A percentile compares a stretch with the other conserved stretches of the same genome.
Conservation (phyloP, 2,329 filamentous ascomycete genomes). For the Colletotrichum noveboracense region DNA sequence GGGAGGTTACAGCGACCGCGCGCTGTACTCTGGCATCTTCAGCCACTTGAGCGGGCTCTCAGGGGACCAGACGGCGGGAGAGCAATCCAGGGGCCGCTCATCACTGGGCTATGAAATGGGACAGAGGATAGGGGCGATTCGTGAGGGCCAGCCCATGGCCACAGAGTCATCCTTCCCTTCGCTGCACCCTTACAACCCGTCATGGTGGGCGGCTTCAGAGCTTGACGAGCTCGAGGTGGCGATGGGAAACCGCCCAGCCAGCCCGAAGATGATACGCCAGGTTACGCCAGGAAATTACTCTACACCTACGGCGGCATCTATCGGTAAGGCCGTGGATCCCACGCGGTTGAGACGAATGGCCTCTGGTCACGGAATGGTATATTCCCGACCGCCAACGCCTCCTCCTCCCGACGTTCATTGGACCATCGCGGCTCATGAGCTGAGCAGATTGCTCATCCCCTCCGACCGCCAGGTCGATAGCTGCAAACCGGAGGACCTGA, state of each 20-base stretch:
- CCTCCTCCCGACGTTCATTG: constrained; percentile 85
- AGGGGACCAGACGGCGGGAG: constrained; percentile 49
- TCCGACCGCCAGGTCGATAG: constrained; percentile 76
- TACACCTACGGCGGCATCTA: constrained; percentile 86
- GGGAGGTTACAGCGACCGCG: constrained; percentile 94
- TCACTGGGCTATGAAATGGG: constrained; percentile 66
- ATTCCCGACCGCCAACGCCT: constrained; percentile 60
- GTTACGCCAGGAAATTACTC: constrained; percentile 75
- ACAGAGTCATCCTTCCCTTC: constrained; percentile 29
- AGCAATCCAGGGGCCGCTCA: constrained; percentile 30
- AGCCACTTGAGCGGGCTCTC: constrained; percentile 88
- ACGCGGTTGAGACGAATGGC: constrained; percentile 68
- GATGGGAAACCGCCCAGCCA: constrained; percentile 53
- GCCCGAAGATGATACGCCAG: constrained; percentile 58
- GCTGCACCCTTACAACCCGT: constrained; percentile 62
- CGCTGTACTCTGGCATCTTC: constrained; percentile 84
- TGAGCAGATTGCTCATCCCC: constrained; percentile 84
- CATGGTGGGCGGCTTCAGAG: constrained; percentile 73
- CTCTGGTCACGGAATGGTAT: constrained; percentile 51
- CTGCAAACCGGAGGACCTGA: constrained; percentile 79
- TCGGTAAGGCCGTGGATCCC: constrained; percentile 76
- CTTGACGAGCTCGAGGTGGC: constrained; percentile 74
- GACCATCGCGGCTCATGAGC: constrained; percentile 81
- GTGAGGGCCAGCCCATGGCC: constrained; percentile 35
- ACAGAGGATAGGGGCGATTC: constrained; percentile 50